Evolutionary conservation across 176 grass and related monocot genomes (phyloP).

Genomic region (Cymbopogon citratus): DNA sequence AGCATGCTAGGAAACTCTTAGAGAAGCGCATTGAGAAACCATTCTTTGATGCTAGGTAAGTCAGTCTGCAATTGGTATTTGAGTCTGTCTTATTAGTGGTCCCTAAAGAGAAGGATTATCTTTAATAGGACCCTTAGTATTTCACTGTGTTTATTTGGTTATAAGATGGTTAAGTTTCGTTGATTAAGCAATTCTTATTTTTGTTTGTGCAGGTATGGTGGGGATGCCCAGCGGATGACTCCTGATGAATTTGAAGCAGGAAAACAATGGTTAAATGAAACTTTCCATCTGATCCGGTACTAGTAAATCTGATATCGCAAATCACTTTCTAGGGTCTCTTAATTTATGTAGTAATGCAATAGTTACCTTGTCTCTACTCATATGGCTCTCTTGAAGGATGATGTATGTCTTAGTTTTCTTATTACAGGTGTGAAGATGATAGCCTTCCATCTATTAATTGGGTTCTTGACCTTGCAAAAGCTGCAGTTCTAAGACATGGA

Average conservation of each 20-base stretch:
- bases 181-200: conserved; percentile 27
- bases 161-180: not conserved
- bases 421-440: conserved; percentile 79
- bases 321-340: not conserved
- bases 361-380: not conserved
- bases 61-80: not conserved
- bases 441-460: conserved; percentile 72
- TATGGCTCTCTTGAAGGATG: not conserved
- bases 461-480: conserved; percentile 87
- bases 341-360: not conserved
- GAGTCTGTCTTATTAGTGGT: conserved; percentile 10
- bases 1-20: conserved; percentile 33
- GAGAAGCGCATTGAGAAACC: conserved; percentile 85
- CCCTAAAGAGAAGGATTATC: not conserved
- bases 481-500: conserved; percentile 81
- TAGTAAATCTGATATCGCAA: not conserved
- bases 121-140: not conserved
- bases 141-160: conserved; percentile 1
- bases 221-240: conserved; percentile 54
- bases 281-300: conserved; percentile 92
- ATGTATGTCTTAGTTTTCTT: not conserved
- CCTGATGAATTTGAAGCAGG: conserved; percentile 61
- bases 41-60: conserved; percentile 88
- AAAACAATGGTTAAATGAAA: conserved; percentile 79
- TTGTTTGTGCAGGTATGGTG: conserved; percentile 56